Percentiles rank a stretch among this genome's conserved stretches.
Conservation (phyloP, 768 basidiomycete genomes). For the Multifurca ochricompacta region DNA sequence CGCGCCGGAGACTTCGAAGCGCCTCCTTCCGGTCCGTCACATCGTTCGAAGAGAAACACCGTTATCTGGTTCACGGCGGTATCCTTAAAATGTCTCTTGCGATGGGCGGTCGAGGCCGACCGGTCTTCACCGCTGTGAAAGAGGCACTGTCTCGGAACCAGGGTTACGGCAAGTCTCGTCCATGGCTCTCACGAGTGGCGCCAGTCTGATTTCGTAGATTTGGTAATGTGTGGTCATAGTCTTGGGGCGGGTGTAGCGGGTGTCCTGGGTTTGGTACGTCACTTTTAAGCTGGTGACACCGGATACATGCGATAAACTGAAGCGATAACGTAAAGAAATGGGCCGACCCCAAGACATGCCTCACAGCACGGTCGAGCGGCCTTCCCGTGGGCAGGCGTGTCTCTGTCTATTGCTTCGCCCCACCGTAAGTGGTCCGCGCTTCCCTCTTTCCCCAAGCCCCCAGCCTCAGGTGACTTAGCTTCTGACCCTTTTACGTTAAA, state of each 20-base stretch:
- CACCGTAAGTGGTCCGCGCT: conserved; percentile 48
- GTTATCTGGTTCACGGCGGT: conserved; percentile 68
- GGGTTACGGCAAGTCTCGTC: conserved; percentile 52
- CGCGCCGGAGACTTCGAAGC: conserved; percentile 8
- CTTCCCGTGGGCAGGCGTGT: conserved; percentile 60
- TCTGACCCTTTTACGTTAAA: background rate
- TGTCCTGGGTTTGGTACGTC: conserved; percentile 60
- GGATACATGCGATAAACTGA: conserved; percentile 2
- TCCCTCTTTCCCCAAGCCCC: no score
- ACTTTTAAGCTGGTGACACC: background rate
- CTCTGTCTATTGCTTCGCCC: conserved; percentile 71
- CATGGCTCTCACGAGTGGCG: background rate
- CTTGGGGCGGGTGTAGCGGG: conserved; percentile 78
- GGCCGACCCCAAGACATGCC: conserved; percentile 74
- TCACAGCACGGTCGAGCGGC: conserved; percentile 59
- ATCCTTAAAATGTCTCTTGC: conserved; percentile 72
- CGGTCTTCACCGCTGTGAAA: conserved; percentile 67
- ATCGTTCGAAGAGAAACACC: conserved; percentile 23
- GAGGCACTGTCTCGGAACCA: conserved; percentile 62
- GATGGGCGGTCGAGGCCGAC: conserved; percentile 71
- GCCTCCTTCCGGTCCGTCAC: conserved; percentile 16
- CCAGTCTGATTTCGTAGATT: conserved; percentile 33
- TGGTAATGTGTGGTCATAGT: conserved; percentile 77
- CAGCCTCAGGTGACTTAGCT: no score
- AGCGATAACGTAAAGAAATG: conserved; percentile 49